Conservation (phyloP, 1,139 yeast species). For the Zygosaccharomyces pseudobailii region DNA sequence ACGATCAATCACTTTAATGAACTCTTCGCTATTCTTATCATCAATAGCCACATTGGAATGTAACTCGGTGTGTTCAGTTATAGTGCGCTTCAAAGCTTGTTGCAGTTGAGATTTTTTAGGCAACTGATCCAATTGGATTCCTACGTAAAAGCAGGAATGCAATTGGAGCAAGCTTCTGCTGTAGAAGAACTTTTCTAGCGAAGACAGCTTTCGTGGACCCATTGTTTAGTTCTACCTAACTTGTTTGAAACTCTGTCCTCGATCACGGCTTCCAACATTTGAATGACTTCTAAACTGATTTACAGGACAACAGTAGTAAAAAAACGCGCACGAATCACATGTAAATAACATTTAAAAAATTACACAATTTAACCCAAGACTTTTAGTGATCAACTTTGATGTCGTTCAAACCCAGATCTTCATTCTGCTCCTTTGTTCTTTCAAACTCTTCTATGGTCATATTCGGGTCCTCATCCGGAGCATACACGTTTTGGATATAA, state of each 20-base stretch:
- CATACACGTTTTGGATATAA: conserved; percentile 93
- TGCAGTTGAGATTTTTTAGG: conserved; percentile 14
- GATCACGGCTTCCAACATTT: too few relatives aligned
- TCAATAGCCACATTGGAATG: conserved; percentile 19
- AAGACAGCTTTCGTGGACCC: conserved; percentile 14
- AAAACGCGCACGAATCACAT: too few relatives aligned
- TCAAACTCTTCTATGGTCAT: conserved; percentile 88
- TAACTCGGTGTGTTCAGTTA: conserved; percentile 17
- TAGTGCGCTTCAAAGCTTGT: conserved; percentile 13
- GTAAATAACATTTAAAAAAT: too few relatives aligned
- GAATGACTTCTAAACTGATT: too few relatives aligned
- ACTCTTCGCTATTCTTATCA: conserved; percentile 4
- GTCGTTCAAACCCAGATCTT: conserved; percentile 84
- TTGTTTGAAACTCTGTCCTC: too few relatives aligned
- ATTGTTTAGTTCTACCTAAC: background rate
- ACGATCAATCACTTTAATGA: conserved; percentile 7
- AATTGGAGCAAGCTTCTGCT: conserved; percentile 22
- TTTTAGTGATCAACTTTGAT: conserved; percentile 43
- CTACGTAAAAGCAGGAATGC: conserved; percentile 27
- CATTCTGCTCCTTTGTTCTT: conserved; percentile 83
- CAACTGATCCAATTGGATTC: conserved; percentile 19
- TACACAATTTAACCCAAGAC: background rate
- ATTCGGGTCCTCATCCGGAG: conserved; percentile 96
- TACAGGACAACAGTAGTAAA: background rate
- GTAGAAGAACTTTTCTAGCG: conserved; percentile 24